Conservation (phyloP, 805 yeast genomes). For the Ogataea salicorniae region DNA sequence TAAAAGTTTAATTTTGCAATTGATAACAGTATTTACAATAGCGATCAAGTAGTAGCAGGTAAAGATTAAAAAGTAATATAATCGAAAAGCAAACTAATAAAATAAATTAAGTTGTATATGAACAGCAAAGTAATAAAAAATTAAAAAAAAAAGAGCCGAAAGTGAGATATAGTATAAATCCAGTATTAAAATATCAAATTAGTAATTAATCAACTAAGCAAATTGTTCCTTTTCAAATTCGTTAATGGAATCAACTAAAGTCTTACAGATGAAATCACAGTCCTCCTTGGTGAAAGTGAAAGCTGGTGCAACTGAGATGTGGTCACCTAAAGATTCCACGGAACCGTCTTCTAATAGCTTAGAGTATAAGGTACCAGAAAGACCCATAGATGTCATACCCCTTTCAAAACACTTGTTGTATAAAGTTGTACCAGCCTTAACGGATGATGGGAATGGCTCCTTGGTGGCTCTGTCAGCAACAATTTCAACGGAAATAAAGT, state of each 20-base stretch:
- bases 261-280: conserved; percentile 37
- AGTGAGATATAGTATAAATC: too few relatives aligned
- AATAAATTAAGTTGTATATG: too few relatives aligned
- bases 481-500: conserved; percentile 54
- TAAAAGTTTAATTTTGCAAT: too few relatives aligned
- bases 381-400: conserved; percentile 45
- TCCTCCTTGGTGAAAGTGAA: conserved; percentile 39
- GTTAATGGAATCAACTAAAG: conserved; percentile 35
- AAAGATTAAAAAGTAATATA: too few relatives aligned
- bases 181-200: not conserved
- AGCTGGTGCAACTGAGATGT: conserved; percentile 44
- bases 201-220: not conserved
- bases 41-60: too few relatives aligned
- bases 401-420: conserved; percentile 34
- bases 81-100: too few relatives aligned
- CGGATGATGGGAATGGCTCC: conserved; percentile 38
- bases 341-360: conserved; percentile 25
- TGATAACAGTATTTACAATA: too few relatives aligned
- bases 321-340: conserved; percentile 34
- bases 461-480: conserved; percentile 49
- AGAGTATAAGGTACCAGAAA: conserved; percentile 35
- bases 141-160: too few relatives aligned
- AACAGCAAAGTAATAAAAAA: too few relatives aligned
- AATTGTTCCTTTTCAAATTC: conserved; percentile 30
- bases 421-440: conserved; percentile 34